Evolutionary conservation across 148 eudicot species (phyloP).

Genomic region (Fagopyrum homotropicum): DNA sequence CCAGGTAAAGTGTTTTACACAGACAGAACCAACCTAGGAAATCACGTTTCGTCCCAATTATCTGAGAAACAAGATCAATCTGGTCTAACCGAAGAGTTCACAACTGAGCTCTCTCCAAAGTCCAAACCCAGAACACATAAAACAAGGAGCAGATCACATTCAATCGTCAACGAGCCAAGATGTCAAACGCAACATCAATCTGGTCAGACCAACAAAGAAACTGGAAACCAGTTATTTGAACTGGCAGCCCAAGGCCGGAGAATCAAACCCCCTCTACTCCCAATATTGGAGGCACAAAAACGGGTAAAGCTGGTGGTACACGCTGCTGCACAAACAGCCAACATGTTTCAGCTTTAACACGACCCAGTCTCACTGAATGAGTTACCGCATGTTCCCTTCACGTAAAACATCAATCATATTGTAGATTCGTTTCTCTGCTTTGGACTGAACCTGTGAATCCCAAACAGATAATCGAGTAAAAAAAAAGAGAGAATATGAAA

Average conservation of each 20-base stretch:
- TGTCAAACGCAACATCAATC: background rate
- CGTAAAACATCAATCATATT: conserved; percentile 64
- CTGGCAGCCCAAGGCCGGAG: background rate
- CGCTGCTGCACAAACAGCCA: background rate
- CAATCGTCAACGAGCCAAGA: background rate
- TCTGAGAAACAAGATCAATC: too few relatives aligned
- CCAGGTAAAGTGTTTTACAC: too few relatives aligned
- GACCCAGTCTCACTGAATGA: background rate
- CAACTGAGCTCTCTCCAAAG: too few relatives aligned
- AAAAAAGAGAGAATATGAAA: background rate
- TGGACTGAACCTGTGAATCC: conserved; percentile 50
- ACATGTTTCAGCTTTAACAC: background rate
- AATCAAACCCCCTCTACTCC: background rate
- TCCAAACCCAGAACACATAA: too few relatives aligned
- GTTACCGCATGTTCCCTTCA: conserved; percentile 56
- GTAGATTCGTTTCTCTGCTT: conserved; percentile 64
- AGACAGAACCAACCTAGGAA: too few relatives aligned
- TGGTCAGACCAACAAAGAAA: background rate
- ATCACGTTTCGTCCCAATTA: too few relatives aligned
- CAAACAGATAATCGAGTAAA: background rate
- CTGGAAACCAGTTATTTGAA: background rate
- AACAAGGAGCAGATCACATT: background rate
- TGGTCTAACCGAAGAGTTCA: too few relatives aligned
- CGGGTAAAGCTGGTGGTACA: background rate
- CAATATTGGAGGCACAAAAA: background rate